phyloP scores from a whole-genome alignment of 345 rosid species.

The Linum tenue region DNA sequence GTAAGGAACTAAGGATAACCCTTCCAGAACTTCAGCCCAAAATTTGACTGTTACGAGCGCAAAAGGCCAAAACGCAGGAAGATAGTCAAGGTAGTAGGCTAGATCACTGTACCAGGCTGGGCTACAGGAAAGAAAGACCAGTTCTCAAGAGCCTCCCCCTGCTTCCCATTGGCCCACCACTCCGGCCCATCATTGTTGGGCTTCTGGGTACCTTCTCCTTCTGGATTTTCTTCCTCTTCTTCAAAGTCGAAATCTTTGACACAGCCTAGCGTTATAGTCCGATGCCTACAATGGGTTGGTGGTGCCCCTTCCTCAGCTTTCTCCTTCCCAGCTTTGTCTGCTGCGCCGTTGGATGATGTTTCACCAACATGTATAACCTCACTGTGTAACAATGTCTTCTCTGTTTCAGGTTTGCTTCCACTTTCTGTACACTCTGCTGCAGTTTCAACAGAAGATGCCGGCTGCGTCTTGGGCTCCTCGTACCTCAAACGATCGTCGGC shows the following conservation, averaged over 20 bases:
- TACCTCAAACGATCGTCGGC: conserved; percentile 39
- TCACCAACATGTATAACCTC: conserved; percentile 15
- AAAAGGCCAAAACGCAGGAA: conserved; percentile 5
- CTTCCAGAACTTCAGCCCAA: too few species aligned
- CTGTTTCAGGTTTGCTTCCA: conserved; percentile 19
- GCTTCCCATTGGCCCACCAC: conserved; percentile 52
- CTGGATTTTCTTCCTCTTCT: conserved; percentile 15
- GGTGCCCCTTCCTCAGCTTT: not conserved
- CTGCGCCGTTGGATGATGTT: not conserved
- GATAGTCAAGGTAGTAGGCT: conserved; percentile 15
- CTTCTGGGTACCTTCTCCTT: conserved; percentile 41
- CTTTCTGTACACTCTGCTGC: conserved; percentile 14
- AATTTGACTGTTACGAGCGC: conserved; percentile 1
- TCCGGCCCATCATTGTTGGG: conserved; percentile 21
- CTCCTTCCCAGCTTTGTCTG: not conserved
- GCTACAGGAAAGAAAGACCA: conserved; percentile 87
- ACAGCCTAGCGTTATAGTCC: conserved; percentile 44
- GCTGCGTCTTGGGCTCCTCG: conserved; percentile 26
- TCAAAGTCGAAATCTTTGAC: conserved; percentile 64
- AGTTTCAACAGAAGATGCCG: conserved; percentile 33
- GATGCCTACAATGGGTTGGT: conserved; percentile 32
- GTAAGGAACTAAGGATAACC: not conserved
- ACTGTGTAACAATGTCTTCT: conserved; percentile 14
- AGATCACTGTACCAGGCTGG: conserved; percentile 51
- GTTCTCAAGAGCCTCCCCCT: conserved; percentile 27